Evolutionary conservation across 2,329 filamentous ascomycete species (phyloP), one percentile per base, ranked within the genome.

Genomic region (Exserohilum turcica): DNA sequence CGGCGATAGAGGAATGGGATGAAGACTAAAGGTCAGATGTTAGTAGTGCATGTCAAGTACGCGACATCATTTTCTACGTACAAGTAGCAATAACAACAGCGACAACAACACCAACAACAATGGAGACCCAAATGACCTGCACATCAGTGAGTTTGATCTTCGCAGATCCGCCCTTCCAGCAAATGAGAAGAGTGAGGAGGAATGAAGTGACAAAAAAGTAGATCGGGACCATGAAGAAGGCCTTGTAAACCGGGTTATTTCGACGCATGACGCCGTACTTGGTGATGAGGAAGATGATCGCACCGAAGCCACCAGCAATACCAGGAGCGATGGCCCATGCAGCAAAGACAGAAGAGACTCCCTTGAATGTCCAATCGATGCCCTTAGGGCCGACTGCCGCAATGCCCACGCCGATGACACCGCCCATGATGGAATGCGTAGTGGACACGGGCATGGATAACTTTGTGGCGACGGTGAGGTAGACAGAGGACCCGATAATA

Each of bases 271-370:
- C 81, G 46, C 74, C 76, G 60, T 82, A 84, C 64, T 86, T 86
- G 48, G 82, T 84, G 61, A 82, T 72, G 33, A 78, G 64, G 74
- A 86, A 86, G 68, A 86, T 77, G 65, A 78, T 73, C 37, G 83
- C 75, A 48, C 72, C 83, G 46, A 86, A 86, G 50, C 57, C 47
- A 18, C 75, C 85, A 0, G 84, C 73, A 12, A 86, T 77, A 48
- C 78, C 78, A 1, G 84, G 84, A 2, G 84, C 84, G 56, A 86
- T 83, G 59, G 81, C 78, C 83, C 84, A 85, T 9, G 83, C 83
- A 13, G 85, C 79, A 59, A 85, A 84, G 18, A 86, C 82, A 36
- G 61, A 59, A 32, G 81, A 80, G 6, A 86, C 84, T 56, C 84
- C 82, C 2, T 80, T 75, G 70, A 77, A 79, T 53, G 80, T 80